Percentiles rank a stretch among this genome's conserved stretches.
These are phyloP conservation scores for Fomitopsis schrenkii DNA, from an alignment of 1,284 basidiomycete species.

Conservation along the genomic window DNA sequence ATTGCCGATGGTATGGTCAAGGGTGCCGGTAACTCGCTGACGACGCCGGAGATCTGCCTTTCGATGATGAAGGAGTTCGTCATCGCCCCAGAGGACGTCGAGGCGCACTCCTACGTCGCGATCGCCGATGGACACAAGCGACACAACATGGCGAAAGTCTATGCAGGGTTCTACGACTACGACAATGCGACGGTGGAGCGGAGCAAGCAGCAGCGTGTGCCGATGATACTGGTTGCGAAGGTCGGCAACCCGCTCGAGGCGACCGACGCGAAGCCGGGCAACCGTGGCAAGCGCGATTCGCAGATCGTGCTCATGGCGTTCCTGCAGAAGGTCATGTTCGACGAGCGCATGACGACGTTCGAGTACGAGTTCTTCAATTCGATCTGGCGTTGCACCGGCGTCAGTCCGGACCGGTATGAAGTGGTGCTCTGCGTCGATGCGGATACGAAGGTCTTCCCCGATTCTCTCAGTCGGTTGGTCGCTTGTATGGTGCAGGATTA, in stretches of 20 bases:
- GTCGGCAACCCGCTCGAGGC: conserved; percentile 89
- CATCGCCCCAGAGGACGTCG: conserved; percentile 81
- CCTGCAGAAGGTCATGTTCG: conserved; percentile 98
- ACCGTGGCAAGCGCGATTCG: conserved; percentile 97
- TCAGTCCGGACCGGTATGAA: conserved; percentile 96
- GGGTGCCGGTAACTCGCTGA: conserved; percentile 83
- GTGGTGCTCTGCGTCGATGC: conserved; percentile 97
- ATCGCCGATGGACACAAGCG: conserved; percentile 99
- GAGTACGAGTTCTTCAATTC: conserved; percentile 99
- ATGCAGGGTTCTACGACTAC: conserved; percentile 96
- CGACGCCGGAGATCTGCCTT: conserved; percentile 93
- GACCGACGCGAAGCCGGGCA: conserved; percentile 91
- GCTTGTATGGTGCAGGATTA: conserved; percentile 94
- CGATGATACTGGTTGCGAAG: conserved; percentile 94
- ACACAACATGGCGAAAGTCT: conserved; percentile 99
- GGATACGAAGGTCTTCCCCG: conserved; percentile 96
- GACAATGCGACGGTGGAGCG: conserved; percentile 89
- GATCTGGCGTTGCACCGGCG: conserved; percentile 90
- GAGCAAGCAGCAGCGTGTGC: conserved; percentile 95
- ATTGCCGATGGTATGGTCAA: conserved; percentile 99
- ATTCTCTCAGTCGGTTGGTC: conserved; percentile 88
- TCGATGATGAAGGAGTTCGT: conserved; percentile 98
- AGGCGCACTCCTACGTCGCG: conserved; percentile 95
- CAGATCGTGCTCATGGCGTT: conserved; percentile 98
- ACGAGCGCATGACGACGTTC: conserved; percentile 98